Evolutionary conservation across 2,329 filamentous ascomycete species (phyloP), one percentile per base, ranked within the genome.

Genomic region (Colletotrichum cordylinicola): DNA sequence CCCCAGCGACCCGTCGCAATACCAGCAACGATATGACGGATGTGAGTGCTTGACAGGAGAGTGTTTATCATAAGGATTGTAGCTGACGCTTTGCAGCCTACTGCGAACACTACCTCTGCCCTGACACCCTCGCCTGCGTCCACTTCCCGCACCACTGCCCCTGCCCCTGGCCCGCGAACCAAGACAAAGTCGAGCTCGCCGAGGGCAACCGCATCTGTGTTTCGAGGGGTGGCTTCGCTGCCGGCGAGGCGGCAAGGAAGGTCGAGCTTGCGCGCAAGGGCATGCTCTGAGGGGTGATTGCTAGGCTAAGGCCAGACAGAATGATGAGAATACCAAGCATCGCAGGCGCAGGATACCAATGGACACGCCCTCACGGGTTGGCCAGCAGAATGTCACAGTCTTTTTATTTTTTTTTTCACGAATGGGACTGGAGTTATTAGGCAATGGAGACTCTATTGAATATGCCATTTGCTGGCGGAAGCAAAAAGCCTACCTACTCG

Each of bases 111-210:
- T 99, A 98, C 84, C 93, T 99, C 71, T 99, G 97, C 83, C 96
- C 97, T 3, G 95, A 95, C 78, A 98, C 97, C 0, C 91, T 99
- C 76, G 94, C 96, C 43, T 99, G 97, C 87, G 97, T 99, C 8
- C 94, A 98, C 83, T 97, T 98, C 87, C 96, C 97, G 2, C 96
- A 98, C 84, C 97, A 99, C 86, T 99, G 97, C 85, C 97, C 97
- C 33, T 99, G 97, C 86, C 90, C 95, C 3, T 98, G 94, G 87
- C 93, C 94, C 2, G 86, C 88, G 10, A 88, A 94, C 77, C 93
- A 96, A 82, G 94, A 96, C 79, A 97, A 97, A 82, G 91, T 95
- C 78, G 95, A 94, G 84, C 81, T 93, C 35, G 91, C 89, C 7
- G 94, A 96, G 6, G 94, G 94, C 0, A 91, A 92, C 79, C 90